Percentiles rank a stretch among this genome's conserved stretches.
These are phyloP conservation scores for Blastomyces parvus DNA, from an alignment of 2,329 filamentous ascomycete species.

Conservation along the genomic window DNA sequence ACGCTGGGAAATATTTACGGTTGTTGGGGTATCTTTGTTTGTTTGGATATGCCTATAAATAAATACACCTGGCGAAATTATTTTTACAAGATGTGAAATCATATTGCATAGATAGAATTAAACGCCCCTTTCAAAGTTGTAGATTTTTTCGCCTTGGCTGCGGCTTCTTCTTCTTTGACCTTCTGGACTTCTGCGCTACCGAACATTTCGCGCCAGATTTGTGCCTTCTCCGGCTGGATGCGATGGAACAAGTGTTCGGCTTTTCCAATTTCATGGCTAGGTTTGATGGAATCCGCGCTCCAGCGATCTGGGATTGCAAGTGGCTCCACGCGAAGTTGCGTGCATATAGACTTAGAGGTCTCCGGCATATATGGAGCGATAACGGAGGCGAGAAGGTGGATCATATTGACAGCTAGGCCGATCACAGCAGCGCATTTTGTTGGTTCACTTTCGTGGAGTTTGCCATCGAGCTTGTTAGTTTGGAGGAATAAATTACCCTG, in stretches of 20 bases:
- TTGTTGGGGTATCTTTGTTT: neutral
- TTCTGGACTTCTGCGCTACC: conserved; percentile 5
- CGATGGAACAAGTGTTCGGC: conserved; percentile 39
- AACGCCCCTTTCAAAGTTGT: neutral
- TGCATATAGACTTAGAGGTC: conserved; percentile 36
- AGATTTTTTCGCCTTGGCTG: conserved; percentile 9
- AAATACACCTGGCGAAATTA: neutral
- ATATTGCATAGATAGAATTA: neutral
- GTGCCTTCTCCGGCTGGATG: conserved; percentile 14
- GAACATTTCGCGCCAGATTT: conserved; percentile 20
- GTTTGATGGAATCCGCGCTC: conserved; percentile 28
- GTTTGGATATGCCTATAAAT: neutral
- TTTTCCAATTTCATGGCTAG: conserved; percentile 39
- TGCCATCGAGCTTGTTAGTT: neutral
- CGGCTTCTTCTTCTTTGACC: too few relatives aligned
- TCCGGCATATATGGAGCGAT: conserved; percentile 43
- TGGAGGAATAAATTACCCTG: neutral
- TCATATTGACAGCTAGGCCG: conserved; percentile 40
- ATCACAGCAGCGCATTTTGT: conserved; percentile 41
- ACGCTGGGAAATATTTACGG: neutral
- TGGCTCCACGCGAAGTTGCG: conserved; percentile 33
- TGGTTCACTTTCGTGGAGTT: neutral
- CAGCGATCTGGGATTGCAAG: conserved; percentile 33
- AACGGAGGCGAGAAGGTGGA: conserved; percentile 41
- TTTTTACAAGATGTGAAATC: neutral